Base-by-base conservation (phyloP, 2,329 filamentous ascomycete genomes). In the Penicillium sp. region DNA sequence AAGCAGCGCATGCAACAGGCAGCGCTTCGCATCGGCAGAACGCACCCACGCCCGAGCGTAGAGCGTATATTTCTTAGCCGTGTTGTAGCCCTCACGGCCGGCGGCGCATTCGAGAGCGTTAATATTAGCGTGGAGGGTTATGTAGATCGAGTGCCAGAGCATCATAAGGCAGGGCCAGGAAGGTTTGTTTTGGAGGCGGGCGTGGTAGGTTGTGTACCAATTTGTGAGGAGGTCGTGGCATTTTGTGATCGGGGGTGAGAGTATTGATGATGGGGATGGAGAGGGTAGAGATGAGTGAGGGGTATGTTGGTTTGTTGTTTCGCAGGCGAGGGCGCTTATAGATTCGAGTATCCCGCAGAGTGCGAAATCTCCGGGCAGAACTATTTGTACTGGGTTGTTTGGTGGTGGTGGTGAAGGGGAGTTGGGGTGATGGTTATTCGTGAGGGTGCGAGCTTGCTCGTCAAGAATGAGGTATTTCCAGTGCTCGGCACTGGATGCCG, bases 71-170 rank as follows among this genome's bases (percentile, higher is more conserved):
- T 24, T 36, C 16, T 54, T 50, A 2, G 49, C n/a, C 1, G 9
- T 14, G 9, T 53, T 27, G 43, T 55, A 43, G 22, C 59, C 59
- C 36, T 61, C 59, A 16, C 59, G 52, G 11, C 59, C 59, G 7
- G 19, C 50, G 37, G 55, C 53, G n/a, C 53, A 59, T 56, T 61
- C 59, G n/a, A 61, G 49, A 22, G 50, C 50, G 41, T 72, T 66
- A 27, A 72, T 67, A 46, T 73, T 66, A 1, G 64, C 61, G 56
- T 68, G 61, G 0, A 72, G 58, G 11, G 50, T 61, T 46, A 73
- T 73, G 43, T 67, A 69, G 7, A 65, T 59, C 1, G 63, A 66
- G 47, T 73, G 70, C 71, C 71, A 73, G 35, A 73, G 63, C 6
- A 70, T 56, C 43, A 59, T 54, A 1, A 50, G 53, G 33, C 50